These are phyloP conservation scores for Naganishia sp. DNA, from an alignment of 1,284 basidiomycete species.

Conservation along the genomic window DNA sequence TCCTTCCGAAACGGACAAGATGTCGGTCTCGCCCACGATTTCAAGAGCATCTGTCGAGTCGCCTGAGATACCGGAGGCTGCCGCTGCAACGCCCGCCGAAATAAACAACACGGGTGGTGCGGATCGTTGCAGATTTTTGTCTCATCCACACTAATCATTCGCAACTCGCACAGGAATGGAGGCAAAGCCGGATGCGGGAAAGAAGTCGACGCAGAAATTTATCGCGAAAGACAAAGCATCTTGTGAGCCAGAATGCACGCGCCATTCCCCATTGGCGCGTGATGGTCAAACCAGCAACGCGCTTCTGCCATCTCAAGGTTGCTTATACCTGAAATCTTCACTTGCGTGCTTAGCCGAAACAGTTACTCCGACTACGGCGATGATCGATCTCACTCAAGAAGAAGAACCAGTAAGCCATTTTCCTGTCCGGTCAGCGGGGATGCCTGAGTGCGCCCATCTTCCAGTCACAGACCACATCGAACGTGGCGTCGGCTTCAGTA, in stretches of 20 bases:
- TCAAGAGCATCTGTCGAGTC: not conserved
- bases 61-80: too few species aligned
- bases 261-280: not conserved
- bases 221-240: not conserved
- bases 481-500: slow-evolving; percentile 14
- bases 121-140: too few species aligned
- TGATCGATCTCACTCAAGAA: not conserved
- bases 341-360: not conserved
- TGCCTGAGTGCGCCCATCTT: slow-evolving; percentile 1
- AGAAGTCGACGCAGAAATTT: not conserved
- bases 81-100: not conserved
- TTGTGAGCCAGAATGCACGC: not conserved
- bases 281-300: not conserved
- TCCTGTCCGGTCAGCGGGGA: too few species aligned
- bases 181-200: too few species aligned
- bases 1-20: not conserved
- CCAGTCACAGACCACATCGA: not conserved
- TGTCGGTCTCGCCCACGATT: not conserved
- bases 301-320: not conserved
- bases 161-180: too few species aligned
- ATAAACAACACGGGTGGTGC: not conserved
- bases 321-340: not conserved
- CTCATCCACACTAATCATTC: too few species aligned
- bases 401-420: slow-evolving; percentile 3
- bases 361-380: not conserved